Percentiles rank a stretch among this genome's conserved stretches.
Evolutionary conservation across 441 rosid species (phyloP).

Genomic region (Rhodomyrtus psidioides): DNA sequence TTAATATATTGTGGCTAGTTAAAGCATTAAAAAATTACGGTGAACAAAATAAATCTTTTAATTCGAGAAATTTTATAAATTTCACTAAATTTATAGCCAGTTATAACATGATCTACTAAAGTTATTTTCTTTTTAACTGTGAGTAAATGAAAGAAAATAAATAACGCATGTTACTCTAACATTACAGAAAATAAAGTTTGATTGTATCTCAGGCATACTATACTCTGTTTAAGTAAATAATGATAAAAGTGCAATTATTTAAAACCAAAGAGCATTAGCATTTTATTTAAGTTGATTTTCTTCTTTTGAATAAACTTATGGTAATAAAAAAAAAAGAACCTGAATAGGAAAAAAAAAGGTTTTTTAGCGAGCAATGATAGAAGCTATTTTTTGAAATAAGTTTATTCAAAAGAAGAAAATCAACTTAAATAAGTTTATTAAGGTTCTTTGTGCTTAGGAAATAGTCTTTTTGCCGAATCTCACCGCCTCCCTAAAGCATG

Average conservation of each 20-base stretch:
- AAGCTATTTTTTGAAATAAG: too few species aligned
- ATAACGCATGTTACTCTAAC: neutral
- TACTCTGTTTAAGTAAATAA: too few species aligned
- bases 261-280: too few species aligned
- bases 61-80: neutral
- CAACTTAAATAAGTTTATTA: too few species aligned
- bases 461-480: neutral
- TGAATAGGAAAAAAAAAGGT: too few species aligned
- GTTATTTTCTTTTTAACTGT: neutral
- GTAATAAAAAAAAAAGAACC: too few species aligned
- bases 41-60: neutral
- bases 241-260: too few species aligned
- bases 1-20: neutral
- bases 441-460: neutral
- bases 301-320: too few species aligned
- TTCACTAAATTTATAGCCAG: neutral
- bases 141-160: neutral
- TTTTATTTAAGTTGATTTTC: too few species aligned
- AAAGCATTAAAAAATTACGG: neutral
- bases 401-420: too few species aligned
- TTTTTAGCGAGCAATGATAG: too few species aligned
- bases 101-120: neutral
- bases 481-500: neutral
- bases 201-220: too few species aligned
- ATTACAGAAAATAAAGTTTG: neutral